A percentile compares a stretch with the other conserved stretches of the same genome.
Conservation (phyloP, 257 asterid species). For the Plantago elongata region DNA sequence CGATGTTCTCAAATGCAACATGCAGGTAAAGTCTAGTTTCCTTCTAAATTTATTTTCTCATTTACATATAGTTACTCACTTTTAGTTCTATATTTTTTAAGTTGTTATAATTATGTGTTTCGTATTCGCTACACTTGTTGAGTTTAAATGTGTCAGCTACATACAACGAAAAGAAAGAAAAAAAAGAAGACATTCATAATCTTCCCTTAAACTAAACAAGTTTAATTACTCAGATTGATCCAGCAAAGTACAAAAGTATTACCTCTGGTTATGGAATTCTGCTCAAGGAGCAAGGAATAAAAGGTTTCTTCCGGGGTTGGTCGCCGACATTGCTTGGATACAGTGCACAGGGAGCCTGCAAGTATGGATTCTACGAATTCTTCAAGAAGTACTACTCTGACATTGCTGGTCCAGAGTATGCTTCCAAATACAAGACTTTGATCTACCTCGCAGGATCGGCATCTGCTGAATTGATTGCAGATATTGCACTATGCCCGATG, state of each 20-base stretch:
- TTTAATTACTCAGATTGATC: slow-evolving; percentile 35
- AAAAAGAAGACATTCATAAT: background rate
- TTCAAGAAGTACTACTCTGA: slow-evolving; percentile 58
- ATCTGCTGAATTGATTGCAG: slow-evolving; percentile 53
- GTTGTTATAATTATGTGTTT: background rate
- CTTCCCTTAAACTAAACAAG: background rate
- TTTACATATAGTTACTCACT: background rate
- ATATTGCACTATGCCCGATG: slow-evolving; percentile 47
- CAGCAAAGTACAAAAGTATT: slow-evolving; percentile 46
- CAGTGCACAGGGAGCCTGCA: slow-evolving; percentile 55
- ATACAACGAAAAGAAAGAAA: background rate
- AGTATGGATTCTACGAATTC: slow-evolving; percentile 46
- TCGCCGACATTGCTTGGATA: slow-evolving; percentile 51
- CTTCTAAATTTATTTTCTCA: background rate
- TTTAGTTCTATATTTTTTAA: too few relatives aligned
- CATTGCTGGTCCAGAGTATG: slow-evolving; percentile 46
- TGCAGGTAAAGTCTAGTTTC: slow-evolving; percentile 35
- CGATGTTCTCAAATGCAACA: slow-evolving; percentile 56
- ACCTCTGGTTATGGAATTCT: slow-evolving; percentile 43
- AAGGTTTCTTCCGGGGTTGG: slow-evolving; percentile 52
- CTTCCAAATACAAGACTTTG: slow-evolving; percentile 48
- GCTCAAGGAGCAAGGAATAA: slow-evolving; percentile 41
- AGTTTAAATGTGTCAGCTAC: too few relatives aligned
- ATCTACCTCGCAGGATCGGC: slow-evolving; percentile 56
- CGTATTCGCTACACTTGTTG: too few relatives aligned